Evolutionary conservation across 2,329 filamentous ascomycete species (phyloP).

Genomic region (Orbilia blumenaviensis): DNA sequence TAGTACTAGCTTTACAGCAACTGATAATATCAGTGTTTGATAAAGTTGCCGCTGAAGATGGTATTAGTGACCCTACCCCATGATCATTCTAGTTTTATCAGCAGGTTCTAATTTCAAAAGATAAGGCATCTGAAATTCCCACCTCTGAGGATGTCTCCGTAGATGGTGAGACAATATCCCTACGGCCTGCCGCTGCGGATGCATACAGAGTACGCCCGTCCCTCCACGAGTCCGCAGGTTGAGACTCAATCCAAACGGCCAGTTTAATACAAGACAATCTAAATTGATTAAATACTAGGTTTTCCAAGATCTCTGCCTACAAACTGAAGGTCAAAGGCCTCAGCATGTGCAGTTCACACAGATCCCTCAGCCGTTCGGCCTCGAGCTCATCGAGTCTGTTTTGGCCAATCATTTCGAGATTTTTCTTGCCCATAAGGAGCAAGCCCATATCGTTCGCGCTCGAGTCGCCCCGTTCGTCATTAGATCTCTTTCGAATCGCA

Average conservation of each 20-base stretch:
- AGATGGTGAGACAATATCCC: conserved; percentile 71
- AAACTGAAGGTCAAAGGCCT: conserved; percentile 84
- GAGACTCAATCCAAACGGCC: neutral
- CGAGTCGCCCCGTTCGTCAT: conserved; percentile 85
- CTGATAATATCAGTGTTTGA: conserved; percentile 92
- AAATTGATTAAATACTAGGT: conserved; percentile 67
- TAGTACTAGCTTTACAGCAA: conserved; percentile 75
- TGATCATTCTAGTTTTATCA: neutral
- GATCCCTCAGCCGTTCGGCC: conserved; percentile 80
- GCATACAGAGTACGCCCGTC: conserved; percentile 72
- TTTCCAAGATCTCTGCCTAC: conserved; percentile 86
- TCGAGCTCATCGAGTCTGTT: conserved; percentile 92
- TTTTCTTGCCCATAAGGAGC: conserved; percentile 80
- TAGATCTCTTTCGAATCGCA: conserved; percentile 77
- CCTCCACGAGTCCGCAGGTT: neutral
- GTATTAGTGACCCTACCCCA: conserved; percentile 64
- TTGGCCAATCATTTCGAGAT: conserved; percentile 84
- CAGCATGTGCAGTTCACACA: conserved; percentile 82
- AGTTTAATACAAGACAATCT: conserved; percentile 71
- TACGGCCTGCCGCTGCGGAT: conserved; percentile 82
- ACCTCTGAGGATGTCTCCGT: conserved; percentile 74
- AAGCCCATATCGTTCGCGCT: conserved; percentile 78
- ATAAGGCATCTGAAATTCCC: conserved; percentile 64
- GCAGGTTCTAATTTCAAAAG: conserved; percentile 58
- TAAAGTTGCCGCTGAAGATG: conserved; percentile 84